A percentile compares a stretch with the other conserved stretches of the same genome.
These are phyloP conservation scores for Umbellularia californica DNA, from an alignment of 164 flowering plant genomes.

Conservation along the genomic window DNA sequence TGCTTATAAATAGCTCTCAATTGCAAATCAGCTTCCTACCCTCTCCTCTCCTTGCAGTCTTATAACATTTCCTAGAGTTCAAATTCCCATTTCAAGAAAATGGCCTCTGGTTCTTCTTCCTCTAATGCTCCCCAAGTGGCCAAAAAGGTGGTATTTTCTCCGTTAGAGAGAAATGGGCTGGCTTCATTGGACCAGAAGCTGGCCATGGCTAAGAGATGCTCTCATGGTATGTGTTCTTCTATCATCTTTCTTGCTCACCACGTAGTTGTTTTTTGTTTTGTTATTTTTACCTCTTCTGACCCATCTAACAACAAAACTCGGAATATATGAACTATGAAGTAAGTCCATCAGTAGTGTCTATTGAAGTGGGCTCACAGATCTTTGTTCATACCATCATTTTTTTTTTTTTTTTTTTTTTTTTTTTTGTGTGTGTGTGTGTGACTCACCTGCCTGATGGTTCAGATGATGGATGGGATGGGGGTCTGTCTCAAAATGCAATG, in stretches of 20 bases:
- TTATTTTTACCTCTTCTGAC: not conserved
- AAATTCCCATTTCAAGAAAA: not conserved
- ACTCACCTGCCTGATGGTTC: too few species aligned
- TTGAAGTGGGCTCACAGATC: too few species aligned
- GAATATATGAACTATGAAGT: too few species aligned
- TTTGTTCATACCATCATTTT: too few species aligned
- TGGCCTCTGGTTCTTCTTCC: slow-evolving; percentile 4
- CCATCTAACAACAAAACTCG: not conserved
- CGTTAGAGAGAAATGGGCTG: slow-evolving; percentile 37
- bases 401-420: too few species aligned
- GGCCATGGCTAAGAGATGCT: slow-evolving; percentile 73
- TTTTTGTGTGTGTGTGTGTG: too few species aligned
- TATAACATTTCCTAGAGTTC: too few species aligned
- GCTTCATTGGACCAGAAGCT: slow-evolving; percentile 60
- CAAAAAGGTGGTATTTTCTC: slow-evolving; percentile 25
- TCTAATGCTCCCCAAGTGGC: not conserved
- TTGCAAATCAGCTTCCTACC: not conserved
- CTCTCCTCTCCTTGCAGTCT: not conserved
- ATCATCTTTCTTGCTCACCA: not conserved
- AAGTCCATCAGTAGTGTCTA: too few species aligned
- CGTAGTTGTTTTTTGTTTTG: too few species aligned
- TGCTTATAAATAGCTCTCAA: not conserved
- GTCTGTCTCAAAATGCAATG: too few species aligned
- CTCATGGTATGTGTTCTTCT: slow-evolving; percentile 45
- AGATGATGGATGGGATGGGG: too few species aligned